A percentile compares a stretch with the other conserved stretches of the same genome.
These are phyloP conservation scores for Rubroboletus satanas DNA, from an alignment of 768 basidiomycete species.

Conservation along the genomic window DNA sequence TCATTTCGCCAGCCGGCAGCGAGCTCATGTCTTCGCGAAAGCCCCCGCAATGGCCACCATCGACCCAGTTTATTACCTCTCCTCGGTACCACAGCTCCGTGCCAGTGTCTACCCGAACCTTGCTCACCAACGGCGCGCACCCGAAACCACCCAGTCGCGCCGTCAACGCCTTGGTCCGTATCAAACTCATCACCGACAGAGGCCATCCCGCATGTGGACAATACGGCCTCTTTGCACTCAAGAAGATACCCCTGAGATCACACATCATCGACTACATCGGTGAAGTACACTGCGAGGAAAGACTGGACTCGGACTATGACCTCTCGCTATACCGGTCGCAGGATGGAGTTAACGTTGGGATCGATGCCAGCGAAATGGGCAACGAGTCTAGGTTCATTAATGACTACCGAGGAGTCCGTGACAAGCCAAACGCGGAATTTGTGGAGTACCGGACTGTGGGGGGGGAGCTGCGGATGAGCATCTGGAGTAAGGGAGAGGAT, in stretches of 20 bases:
- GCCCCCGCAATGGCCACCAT: conserved; percentile 49
- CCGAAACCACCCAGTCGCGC: conserved; percentile 3
- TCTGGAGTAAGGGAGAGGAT: conserved; percentile 58
- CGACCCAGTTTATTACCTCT: conserved; percentile 51
- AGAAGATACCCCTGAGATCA: conserved; percentile 60
- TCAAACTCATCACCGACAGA: conserved; percentile 51
- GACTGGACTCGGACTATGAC: conserved; percentile 80
- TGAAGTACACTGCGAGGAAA: conserved; percentile 76
- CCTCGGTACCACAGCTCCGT: conserved; percentile 59
- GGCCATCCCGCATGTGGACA: conserved; percentile 79
- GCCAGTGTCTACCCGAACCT: conserved; percentile 36
- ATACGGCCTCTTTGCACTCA: conserved; percentile 73
- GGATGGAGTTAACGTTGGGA: conserved; percentile 61
- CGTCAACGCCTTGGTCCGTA: conserved; percentile 40
- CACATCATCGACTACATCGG: conserved; percentile 81
- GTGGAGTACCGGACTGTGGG: conserved; percentile 46
- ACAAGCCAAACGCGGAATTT: conserved; percentile 69
- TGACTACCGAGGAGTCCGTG: conserved; percentile 78
- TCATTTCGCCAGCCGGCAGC: neutral
- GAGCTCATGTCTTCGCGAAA: conserved; percentile 12
- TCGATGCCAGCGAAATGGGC: conserved; percentile 72
- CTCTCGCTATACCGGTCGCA: conserved; percentile 66
- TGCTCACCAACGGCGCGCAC: conserved; percentile 32
- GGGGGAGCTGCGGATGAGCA: conserved; percentile 73
- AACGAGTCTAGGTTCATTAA: conserved; percentile 91